Evolutionary conservation across 2,329 filamentous ascomycete genomes (phyloP).

Genomic region (Eutypella sp.): DNA sequence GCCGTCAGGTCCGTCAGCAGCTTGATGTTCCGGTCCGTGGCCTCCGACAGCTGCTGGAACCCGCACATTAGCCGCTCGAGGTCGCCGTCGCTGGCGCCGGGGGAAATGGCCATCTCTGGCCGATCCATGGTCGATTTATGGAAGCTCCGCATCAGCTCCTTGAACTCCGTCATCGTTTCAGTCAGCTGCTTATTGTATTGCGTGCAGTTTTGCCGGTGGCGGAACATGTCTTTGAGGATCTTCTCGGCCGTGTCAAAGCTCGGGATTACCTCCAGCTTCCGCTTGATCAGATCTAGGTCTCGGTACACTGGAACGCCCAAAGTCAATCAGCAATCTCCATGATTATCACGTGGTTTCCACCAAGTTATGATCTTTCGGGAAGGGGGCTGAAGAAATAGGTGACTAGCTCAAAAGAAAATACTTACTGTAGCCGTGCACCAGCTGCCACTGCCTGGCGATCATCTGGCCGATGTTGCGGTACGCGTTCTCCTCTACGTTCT

Average conservation of each 20-base stretch:
- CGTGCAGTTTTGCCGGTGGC: slow-evolving; percentile 3
- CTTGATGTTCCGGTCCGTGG: slow-evolving; percentile 1
- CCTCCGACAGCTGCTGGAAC: background rate
- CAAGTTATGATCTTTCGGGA: too few relatives aligned
- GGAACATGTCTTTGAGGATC: slow-evolving; percentile 2
- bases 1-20: slow-evolving; percentile 1
- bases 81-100: too few relatives aligned
- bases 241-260: slow-evolving; percentile 2
- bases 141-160: background rate
- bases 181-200: background rate
- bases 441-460: slow-evolving; percentile 1
- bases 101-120: too few relatives aligned
- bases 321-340: background rate
- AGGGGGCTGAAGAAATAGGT: background rate
- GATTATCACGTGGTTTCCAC: background rate
- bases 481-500: background rate
- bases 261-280: background rate
- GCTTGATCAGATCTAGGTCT: slow-evolving; percentile 1
- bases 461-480: background rate
- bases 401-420: background rate
- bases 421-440: slow-evolving; percentile 2
- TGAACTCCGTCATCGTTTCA: background rate
- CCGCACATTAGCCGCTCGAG: background rate
- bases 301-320: background rate
- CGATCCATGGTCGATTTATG: background rate